Percentiles rank a stretch among this genome's conserved stretches.
Conservation (phyloP, 2,329 filamentous ascomycete genomes). For the Capronia epimyces region DNA sequence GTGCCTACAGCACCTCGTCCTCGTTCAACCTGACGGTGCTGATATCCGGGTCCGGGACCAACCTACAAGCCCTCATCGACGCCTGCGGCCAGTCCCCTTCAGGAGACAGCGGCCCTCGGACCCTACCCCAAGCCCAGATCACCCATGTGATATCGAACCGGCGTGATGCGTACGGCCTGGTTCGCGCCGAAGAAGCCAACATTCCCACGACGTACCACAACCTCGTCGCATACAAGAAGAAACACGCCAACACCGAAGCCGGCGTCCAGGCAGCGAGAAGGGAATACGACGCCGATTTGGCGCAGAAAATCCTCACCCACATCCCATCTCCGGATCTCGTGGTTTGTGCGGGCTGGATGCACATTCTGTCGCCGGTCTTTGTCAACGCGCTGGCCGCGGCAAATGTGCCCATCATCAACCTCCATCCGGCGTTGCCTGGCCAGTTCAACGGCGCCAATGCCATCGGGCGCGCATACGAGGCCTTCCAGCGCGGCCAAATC, state of each 20-base stretch:
- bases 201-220: constrained; percentile 80
- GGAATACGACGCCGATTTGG: constrained; percentile 70
- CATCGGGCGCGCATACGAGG: constrained; percentile 71
- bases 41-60: constrained; percentile 68
- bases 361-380: constrained; percentile 67
- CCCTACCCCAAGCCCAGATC: constrained; percentile 50
- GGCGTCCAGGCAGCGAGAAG: constrained; percentile 51
- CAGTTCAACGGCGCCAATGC: constrained; percentile 72
- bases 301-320: constrained; percentile 59
- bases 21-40: constrained; percentile 54
- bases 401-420: constrained; percentile 68
- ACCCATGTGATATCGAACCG: constrained; percentile 62
- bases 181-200: constrained; percentile 52
- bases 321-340: constrained; percentile 60
- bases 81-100: constrained; percentile 43
- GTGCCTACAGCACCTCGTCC: constrained; percentile 20
- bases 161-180: constrained; percentile 59
- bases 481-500: constrained; percentile 63
- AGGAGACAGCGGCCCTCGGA: constrained; percentile 9
- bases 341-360: constrained; percentile 83
- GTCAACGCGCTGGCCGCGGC: constrained; percentile 60
- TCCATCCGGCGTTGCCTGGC: constrained; percentile 70
- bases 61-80: constrained; percentile 72
- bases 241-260: constrained; percentile 52
- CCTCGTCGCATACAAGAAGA: constrained; percentile 68